Evolutionary conservation across 1,284 basidiomycete species (phyloP).

Genomic region (Tylopilus sp.): DNA sequence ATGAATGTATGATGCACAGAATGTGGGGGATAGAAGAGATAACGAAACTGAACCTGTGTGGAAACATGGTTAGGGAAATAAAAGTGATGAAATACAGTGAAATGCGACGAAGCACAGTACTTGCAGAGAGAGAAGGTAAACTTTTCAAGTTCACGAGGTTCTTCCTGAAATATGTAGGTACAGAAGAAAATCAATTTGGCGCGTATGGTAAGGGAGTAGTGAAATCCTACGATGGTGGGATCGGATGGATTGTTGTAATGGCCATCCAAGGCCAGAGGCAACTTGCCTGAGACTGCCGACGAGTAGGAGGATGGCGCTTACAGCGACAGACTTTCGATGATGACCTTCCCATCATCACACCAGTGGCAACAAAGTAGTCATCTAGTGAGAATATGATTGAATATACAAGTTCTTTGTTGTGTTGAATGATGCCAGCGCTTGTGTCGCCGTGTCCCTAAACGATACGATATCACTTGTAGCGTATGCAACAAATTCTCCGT

Average conservation of each 20-base stretch:
- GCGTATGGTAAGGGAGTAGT: no score
- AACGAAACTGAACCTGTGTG: neutral
- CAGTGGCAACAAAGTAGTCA: neutral
- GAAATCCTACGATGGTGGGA: no score
- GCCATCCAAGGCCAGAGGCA: no score
- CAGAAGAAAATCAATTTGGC: no score
- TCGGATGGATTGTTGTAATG: no score
- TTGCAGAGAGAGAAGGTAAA: neutral
- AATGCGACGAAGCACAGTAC: neutral
- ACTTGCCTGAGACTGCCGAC: no score
- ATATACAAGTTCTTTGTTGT: neutral
- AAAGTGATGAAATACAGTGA: neutral
- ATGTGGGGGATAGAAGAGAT: neutral
- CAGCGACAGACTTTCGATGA: neutral
- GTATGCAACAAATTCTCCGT: no score
- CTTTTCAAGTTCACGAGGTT: neutral
- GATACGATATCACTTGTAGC: no score
- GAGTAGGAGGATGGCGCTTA: no score
- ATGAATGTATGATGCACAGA: neutral
- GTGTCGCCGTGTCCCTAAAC: no score
- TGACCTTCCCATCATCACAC: neutral
- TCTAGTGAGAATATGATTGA: neutral
- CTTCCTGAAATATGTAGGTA: no score
- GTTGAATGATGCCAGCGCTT: neutral
- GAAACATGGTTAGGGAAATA: no score